Evolutionary conservation across 1,139 yeast species (phyloP), one percentile per base, ranked within the genome.

Genomic region (Tardiomyces digboiensis): DNA sequence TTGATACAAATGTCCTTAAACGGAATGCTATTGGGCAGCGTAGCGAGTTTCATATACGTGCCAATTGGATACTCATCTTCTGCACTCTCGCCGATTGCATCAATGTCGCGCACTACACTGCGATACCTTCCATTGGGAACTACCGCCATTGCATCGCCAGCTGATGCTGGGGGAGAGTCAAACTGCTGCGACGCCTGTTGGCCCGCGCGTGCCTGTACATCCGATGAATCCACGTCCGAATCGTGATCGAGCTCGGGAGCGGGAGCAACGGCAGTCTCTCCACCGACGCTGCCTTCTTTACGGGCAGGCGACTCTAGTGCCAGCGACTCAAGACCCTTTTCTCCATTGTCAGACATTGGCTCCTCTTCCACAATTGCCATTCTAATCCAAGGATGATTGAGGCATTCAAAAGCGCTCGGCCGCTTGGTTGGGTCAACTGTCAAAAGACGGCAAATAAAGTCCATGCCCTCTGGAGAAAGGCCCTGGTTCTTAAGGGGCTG

Each of bases 401-500:
- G 67, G 0, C 95, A 95, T 46, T 76, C 76, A 7, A 68, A 69
- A 0, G 96, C 95, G 14, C 82, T 78, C 29, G 84, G 72, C 48
- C 97, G 71, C 33, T 72, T 63, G 36, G 72, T 67, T 0, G 95
- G 95, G 57, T 86, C 81, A 1, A 83, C 89, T 55, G 82, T 84
- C 20, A 89, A 67, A 47, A 91, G 69, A 21, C 78, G 64, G 44
- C 74, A 75, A 29, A 89, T 68, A 54, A 89, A 88, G 50, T 78
- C 81, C 1, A 84, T 72, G 29, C 82, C 80, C 50, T 76, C 79
- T 39, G 82, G 46, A 12, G 52, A 47, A 10, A 53, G 39, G 6
- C 43, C 38, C 7, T 46, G 47, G 4, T 44, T 82, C 46, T 75
- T 75, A 41, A 91, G 67, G 0, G 95, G 91, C 14, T 84, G 80